Percentiles rank a stretch among this genome's conserved stretches.
These are phyloP conservation scores for Moniliella sp. DNA, from an alignment of 1,284 basidiomycete species.

Conservation along the genomic window DNA sequence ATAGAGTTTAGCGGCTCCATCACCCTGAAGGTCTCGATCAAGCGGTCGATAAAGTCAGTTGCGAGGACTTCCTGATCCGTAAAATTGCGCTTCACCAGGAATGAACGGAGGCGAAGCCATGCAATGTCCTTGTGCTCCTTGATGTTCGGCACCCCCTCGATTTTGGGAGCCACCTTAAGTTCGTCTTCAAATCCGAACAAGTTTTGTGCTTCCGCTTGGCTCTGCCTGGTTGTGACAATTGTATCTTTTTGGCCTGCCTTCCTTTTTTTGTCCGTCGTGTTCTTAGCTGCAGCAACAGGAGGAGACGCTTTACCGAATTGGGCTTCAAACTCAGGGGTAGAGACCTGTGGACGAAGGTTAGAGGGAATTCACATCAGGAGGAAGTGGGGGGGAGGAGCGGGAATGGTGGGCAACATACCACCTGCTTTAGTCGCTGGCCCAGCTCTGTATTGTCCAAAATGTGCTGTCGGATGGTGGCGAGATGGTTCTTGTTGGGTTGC, in stretches of 20 bases:
- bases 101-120: slow-evolving; percentile 7
- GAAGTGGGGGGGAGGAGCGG: not conserved
- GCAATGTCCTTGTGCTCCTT: slow-evolving; percentile 5
- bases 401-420: not conserved
- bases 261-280: no score
- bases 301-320: not conserved
- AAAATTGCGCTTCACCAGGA: slow-evolving; percentile 1
- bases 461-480: slow-evolving; percentile 1
- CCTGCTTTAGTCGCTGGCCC: slow-evolving; percentile 1
- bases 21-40: slow-evolving; percentile 1
- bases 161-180: slow-evolving; percentile 2
- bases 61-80: slow-evolving; percentile 1
- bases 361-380: not conserved
- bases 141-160: not conserved
- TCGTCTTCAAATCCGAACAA: not conserved
- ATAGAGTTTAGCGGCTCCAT: slow-evolving; percentile 1
- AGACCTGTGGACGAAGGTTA: not conserved
- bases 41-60: slow-evolving; percentile 1
- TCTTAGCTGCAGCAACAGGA: no score
- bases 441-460: slow-evolving; percentile 1
- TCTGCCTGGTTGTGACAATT: not conserved
- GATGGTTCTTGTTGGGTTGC: slow-evolving; percentile 1
- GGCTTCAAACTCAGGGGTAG: not conserved
- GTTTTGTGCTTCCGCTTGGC: not conserved
- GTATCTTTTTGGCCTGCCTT: no score